phyloP scores from a whole-genome alignment of 441 rosid genomes.

The Erodium texanum region DNA sequence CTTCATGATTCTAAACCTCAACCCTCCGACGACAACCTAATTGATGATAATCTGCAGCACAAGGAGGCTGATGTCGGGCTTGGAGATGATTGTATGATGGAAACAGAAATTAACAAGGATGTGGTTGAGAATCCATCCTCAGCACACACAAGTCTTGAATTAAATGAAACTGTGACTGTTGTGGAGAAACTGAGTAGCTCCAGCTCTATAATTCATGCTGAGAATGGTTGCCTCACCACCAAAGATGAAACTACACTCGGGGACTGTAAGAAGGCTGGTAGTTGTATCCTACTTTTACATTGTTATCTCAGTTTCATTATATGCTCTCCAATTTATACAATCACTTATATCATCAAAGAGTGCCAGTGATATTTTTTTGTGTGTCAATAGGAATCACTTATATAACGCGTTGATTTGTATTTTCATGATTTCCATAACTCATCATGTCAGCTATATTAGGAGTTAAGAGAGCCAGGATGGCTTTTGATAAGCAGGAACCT shows the following conservation, averaged over 20 bases:
- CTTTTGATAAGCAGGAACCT: slow-evolving; percentile 49
- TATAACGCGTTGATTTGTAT: neutral
- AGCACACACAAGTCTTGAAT: slow-evolving; percentile 30
- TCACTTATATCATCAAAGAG: neutral
- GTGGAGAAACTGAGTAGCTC: slow-evolving; percentile 26
- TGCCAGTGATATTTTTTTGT: no score
- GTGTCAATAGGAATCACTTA: no score
- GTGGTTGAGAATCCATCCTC: slow-evolving; percentile 31
- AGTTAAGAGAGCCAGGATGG: slow-evolving; percentile 51
- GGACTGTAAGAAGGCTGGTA: slow-evolving; percentile 30
- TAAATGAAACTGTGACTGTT: slow-evolving; percentile 29
- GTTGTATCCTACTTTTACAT: slow-evolving; percentile 45
- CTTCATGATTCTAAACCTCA: slow-evolving; percentile 24
- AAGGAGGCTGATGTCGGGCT: slow-evolving; percentile 24
- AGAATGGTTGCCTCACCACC: slow-evolving; percentile 26
- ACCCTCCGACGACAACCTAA: slow-evolving; percentile 24
- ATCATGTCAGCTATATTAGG: slow-evolving; percentile 41
- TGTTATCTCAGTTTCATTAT: slow-evolving; percentile 14
- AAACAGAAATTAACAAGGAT: slow-evolving; percentile 35
- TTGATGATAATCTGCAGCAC: slow-evolving; percentile 26
- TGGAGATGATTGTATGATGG: slow-evolving; percentile 26
- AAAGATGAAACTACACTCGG: slow-evolving; percentile 16
- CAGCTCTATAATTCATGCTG: slow-evolving; percentile 19
- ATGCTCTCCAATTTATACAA: slow-evolving; percentile 6
- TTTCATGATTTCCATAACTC: slow-evolving; percentile 46